A percentile compares a stretch with the other conserved stretches of the same genome.
Evolutionary conservation across 2,329 filamentous ascomycete genomes (phyloP).

Genomic region (Aspergillus sp.): DNA sequence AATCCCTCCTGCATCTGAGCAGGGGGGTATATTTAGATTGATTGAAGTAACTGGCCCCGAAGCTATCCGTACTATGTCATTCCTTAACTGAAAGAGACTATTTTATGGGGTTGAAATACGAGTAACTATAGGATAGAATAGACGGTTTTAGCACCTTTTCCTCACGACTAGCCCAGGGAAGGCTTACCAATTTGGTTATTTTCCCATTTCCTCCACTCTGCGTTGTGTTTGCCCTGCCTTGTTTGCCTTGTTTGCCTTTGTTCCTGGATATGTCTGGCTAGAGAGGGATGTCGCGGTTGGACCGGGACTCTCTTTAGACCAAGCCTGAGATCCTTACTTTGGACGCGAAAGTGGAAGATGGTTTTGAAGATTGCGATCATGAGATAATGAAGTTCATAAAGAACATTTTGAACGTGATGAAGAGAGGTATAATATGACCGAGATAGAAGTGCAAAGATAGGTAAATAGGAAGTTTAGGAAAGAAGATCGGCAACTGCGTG

Average conservation of each 20-base stretch:
- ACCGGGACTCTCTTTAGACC: background rate
- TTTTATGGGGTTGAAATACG: background rate
- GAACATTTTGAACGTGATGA: background rate
- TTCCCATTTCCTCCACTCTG: conserved; percentile 41
- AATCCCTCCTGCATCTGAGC: background rate
- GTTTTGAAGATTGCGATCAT: background rate
- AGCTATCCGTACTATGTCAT: background rate
- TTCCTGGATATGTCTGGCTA: background rate
- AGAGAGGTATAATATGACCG: background rate
- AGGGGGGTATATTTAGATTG: background rate
- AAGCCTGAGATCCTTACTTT: background rate
- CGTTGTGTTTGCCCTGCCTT: conserved; percentile 11
- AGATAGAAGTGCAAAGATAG: background rate
- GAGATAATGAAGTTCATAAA: background rate
- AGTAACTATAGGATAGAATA: background rate
- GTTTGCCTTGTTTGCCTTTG: background rate
- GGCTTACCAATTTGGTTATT: conserved; percentile 17
- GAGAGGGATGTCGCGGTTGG: background rate
- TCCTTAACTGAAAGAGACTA: background rate
- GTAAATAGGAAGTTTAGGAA: conserved; percentile 25
- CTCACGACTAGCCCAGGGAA: too few relatives aligned
- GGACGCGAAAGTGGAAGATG: background rate
- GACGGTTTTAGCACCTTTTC: background rate
- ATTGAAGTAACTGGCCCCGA: background rate
- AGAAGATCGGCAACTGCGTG: conserved; percentile 37